A percentile compares a stretch with the other conserved stretches of the same genome.
phyloP scores from a whole-genome alignment of 2,329 filamentous ascomycete genomes.

The Neurospora sp. region DNA sequence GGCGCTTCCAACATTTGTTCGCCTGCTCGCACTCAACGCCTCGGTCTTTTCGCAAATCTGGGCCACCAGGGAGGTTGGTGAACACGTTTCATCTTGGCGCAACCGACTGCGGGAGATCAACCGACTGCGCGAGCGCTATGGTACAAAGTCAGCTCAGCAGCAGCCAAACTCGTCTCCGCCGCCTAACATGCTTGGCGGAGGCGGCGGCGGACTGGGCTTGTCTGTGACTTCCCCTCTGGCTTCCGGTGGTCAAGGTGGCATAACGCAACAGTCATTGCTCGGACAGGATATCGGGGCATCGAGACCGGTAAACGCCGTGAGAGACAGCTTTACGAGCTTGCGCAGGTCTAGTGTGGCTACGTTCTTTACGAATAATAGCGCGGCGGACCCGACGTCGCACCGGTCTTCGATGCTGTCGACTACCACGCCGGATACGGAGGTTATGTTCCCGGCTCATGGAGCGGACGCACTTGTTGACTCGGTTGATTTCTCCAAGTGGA shows the following conservation, averaged over 20 bases:
- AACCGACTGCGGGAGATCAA: conserved; percentile 79
- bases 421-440: conserved; percentile 44
- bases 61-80: conserved; percentile 64
- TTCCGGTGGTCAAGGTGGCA: neutral
- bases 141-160: conserved; percentile 26
- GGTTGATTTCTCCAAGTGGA: conserved; percentile 42
- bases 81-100: conserved; percentile 84
- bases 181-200: conserved; percentile 18
- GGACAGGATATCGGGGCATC: conserved; percentile 13
- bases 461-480: conserved; percentile 34
- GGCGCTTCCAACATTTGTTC: conserved; percentile 75
- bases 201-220: neutral
- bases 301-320: conserved; percentile 38
- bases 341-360: conserved; percentile 56
- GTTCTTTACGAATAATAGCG: conserved; percentile 47
- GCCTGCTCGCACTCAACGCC: conserved; percentile 83
- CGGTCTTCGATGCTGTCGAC: conserved; percentile 49
- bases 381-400: conserved; percentile 42
- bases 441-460: conserved; percentile 22
- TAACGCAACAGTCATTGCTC: neutral
- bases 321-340: conserved; percentile 52
- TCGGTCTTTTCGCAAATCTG: conserved; percentile 92
- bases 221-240: neutral
- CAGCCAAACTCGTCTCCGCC: conserved; percentile 24
- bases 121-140: conserved; percentile 62